phyloP scores from a whole-genome alignment of 768 basidiomycete genomes.

The Kockovaella imperatae region DNA sequence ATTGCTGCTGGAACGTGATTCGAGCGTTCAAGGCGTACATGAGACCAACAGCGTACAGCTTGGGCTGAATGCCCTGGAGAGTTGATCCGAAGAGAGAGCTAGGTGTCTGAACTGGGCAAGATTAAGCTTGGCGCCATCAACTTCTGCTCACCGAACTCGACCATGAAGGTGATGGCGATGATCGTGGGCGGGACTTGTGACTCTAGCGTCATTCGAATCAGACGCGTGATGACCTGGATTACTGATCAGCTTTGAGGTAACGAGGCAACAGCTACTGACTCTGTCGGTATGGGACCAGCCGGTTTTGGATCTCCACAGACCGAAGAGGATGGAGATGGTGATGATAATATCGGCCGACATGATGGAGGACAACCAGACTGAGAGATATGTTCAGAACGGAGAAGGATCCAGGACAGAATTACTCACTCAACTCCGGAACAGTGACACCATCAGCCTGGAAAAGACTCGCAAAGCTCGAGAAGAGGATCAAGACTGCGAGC shows the following conservation, averaged over 20 bases:
- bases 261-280: not conserved
- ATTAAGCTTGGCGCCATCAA: not conserved
- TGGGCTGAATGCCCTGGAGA: slow-evolving; percentile 15
- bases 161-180: slow-evolving; percentile 20
- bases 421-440: slow-evolving; percentile 5
- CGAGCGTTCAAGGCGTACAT: slow-evolving; percentile 17
- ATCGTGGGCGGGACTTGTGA: slow-evolving; percentile 23
- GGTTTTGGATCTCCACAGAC: slow-evolving; percentile 20
- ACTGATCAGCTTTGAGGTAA: slow-evolving; percentile 2
- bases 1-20: slow-evolving; percentile 5
- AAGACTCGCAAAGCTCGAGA: slow-evolving; percentile 7
- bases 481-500: slow-evolving; percentile 15
- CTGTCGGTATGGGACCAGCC: slow-evolving; percentile 30
- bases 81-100: slow-evolving; percentile 12
- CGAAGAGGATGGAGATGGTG: slow-evolving; percentile 18
- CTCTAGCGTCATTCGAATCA: slow-evolving; percentile 21
- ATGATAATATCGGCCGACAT: slow-evolving; percentile 24
- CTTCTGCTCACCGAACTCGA: slow-evolving; percentile 21
- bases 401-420: not conserved
- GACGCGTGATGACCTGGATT: slow-evolving; percentile 9
- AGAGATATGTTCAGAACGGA: not conserved
- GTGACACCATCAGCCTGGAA: slow-evolving; percentile 11
- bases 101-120: slow-evolving; percentile 14
- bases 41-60: slow-evolving; percentile 17
- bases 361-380: slow-evolving; percentile 20